Evolutionary conservation across 176 grass and related monocot genomes (phyloP).

Genomic region (Poa pratensis): DNA sequence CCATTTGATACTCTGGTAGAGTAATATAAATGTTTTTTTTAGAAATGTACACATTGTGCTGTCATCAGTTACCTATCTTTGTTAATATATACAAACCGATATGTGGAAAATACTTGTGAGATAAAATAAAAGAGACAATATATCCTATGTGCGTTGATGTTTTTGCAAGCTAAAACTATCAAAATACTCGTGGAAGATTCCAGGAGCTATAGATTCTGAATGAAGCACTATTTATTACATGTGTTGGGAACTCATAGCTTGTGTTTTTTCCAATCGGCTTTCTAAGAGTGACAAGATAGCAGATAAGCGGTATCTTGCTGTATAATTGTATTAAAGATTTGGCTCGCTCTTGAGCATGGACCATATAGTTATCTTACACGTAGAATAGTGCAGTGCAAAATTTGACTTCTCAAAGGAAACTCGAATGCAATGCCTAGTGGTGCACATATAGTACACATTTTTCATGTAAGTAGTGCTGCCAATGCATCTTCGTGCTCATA

Average conservation of each 20-base stretch:
- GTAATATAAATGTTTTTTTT: neutral
- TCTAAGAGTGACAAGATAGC: neutral
- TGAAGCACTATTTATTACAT: neutral
- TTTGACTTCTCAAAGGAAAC: neutral
- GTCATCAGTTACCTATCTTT: neutral
- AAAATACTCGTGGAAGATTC: neutral
- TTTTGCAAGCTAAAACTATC: slow-evolving; percentile 10
- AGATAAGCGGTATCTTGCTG: neutral
- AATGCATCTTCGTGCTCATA: neutral
- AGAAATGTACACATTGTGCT: neutral
- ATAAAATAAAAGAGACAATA: slow-evolving; percentile 2
- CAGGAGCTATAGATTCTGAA: neutral
- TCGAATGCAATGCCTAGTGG: neutral
- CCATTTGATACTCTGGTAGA: neutral
- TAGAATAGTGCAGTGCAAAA: slow-evolving; percentile 1
- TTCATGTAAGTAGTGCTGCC: neutral
- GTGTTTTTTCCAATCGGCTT: too few species aligned
- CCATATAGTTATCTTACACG: neutral
- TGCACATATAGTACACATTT: slow-evolving; percentile 11
- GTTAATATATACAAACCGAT: neutral
- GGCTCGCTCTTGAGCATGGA: neutral
- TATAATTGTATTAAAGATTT: neutral
- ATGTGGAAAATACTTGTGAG: neutral
- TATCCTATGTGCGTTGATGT: neutral
- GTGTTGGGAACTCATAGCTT: neutral